phyloP scores from a whole-genome alignment of 805 yeast species.

The Blastobotrys robertii region DNA sequence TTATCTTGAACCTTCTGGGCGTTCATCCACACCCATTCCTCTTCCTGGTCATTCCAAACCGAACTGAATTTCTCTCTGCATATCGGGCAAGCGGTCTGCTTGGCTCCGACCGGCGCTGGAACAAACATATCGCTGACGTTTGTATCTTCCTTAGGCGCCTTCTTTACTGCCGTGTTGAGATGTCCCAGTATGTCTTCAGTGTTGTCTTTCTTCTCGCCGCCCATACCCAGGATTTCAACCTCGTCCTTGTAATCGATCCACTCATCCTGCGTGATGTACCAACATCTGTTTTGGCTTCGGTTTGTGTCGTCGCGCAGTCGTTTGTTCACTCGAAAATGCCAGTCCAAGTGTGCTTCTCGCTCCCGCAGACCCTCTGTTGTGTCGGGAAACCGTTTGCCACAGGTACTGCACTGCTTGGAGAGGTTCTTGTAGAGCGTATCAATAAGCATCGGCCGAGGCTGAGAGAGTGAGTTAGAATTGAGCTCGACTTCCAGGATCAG shows the following conservation, averaged over 20 bases:
- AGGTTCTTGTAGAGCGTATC: conserved; percentile 44
- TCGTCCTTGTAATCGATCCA: conserved; percentile 70
- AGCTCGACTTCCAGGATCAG: conserved; percentile 21
- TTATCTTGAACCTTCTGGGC: conserved; percentile 42
- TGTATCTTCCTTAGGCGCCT: conserved; percentile 16
- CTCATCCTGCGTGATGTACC: conserved; percentile 65
- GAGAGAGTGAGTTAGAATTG: conserved; percentile 22
- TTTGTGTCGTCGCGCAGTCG: conserved; percentile 40
- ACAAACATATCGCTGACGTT: conserved; percentile 42
- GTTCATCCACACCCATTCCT: conserved; percentile 77
- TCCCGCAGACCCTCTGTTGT: conserved; percentile 43
- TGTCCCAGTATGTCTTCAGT: conserved; percentile 8
- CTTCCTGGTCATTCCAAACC: conserved; percentile 61
- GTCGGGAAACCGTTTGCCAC: conserved; percentile 76
- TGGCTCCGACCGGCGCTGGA: conserved; percentile 50
- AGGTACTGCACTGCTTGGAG: conserved; percentile 76
- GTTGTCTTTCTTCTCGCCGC: conserved; percentile 13
- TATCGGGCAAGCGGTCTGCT: conserved; percentile 58
- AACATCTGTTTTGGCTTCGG: conserved; percentile 58
- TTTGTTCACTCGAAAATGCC: conserved; percentile 92
- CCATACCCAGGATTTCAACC: conserved; percentile 40
- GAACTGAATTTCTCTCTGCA: conserved; percentile 59
- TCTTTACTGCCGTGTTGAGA: conserved; percentile 8
- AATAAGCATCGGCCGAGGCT: conserved; percentile 25
- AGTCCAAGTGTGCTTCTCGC: conserved; percentile 70